These are phyloP conservation scores for Athelia psychrophila DNA, from an alignment of 1,284 basidiomycete genomes.

Conservation along the genomic window DNA sequence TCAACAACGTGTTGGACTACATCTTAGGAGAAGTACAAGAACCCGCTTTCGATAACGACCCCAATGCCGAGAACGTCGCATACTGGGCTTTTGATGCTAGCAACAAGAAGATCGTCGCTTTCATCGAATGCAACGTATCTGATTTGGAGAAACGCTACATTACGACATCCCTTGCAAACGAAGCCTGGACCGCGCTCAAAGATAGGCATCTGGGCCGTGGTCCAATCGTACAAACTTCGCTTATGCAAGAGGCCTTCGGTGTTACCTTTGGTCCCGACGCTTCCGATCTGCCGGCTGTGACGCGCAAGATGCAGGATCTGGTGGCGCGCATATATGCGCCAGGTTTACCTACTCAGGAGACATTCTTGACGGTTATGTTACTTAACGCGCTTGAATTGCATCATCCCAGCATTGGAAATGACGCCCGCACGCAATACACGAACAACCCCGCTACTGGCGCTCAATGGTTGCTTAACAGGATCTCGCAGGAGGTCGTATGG, in stretches of 20 bases:
- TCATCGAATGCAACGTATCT: neutral
- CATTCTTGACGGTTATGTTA: no score
- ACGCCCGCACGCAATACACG: no score
- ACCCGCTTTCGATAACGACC: neutral
- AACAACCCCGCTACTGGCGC: no score
- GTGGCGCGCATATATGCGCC: no score
- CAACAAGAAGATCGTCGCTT: neutral
- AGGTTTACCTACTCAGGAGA: no score
- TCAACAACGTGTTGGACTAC: neutral
- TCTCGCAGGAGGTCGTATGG: no score
- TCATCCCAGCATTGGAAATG: no score
- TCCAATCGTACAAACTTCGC: neutral
- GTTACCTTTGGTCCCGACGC: no score
- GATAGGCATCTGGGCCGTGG: neutral
- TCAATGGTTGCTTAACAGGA: no score
- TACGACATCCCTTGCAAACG: conserved; percentile 3
- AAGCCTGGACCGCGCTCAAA: neutral
- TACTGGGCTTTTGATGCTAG: neutral
- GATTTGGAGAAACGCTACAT: neutral
- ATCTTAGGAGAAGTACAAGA: neutral
- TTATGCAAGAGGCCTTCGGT: neutral
- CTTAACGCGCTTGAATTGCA: no score
- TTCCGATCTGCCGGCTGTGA: no score
- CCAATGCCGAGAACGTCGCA: neutral
- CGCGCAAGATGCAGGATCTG: no score